These are phyloP conservation scores for Malassezia dermatis DNA, from an alignment of 1,284 basidiomycete genomes.

Conservation along the genomic window DNA sequence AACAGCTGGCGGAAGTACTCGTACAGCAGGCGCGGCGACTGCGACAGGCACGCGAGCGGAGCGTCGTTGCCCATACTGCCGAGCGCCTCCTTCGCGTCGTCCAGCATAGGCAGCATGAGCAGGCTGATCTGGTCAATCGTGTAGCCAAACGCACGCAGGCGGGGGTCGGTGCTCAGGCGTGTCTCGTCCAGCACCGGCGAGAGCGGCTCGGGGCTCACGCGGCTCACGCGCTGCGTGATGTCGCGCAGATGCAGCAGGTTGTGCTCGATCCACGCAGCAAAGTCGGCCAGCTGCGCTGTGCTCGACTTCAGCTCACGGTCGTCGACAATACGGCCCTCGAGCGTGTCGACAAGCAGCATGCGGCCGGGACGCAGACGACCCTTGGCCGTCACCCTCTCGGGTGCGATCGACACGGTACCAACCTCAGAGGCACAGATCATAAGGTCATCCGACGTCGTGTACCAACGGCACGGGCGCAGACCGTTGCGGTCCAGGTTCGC, in stretches of 20 bases:
- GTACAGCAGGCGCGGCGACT: slow-evolving; percentile 38
- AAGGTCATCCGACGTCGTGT: slow-evolving; percentile 45
- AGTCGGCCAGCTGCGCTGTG: slow-evolving; percentile 42
- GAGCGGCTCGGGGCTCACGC: slow-evolving; percentile 22
- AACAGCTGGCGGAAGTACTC: slow-evolving; percentile 47
- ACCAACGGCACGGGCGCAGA: slow-evolving; percentile 44
- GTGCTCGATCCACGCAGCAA: slow-evolving; percentile 45
- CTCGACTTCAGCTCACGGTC: slow-evolving; percentile 44
- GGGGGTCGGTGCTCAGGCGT: slow-evolving; percentile 37
- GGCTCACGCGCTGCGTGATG: slow-evolving; percentile 32
- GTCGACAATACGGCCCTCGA: slow-evolving; percentile 43
- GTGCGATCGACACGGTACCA: slow-evolving; percentile 41
- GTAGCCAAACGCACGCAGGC: slow-evolving; percentile 43
- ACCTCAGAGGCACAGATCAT: slow-evolving; percentile 47
- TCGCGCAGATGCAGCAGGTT: slow-evolving; percentile 36
- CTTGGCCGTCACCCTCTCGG: slow-evolving; percentile 37
- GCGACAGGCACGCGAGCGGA: slow-evolving; percentile 39
- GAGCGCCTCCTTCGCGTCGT: slow-evolving; percentile 41
- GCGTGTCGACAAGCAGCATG: slow-evolving; percentile 46
- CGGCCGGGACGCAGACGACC: slow-evolving; percentile 44
- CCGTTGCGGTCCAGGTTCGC: slow-evolving; percentile 47
- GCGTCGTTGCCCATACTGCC: slow-evolving; percentile 46
- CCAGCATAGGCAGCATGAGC: slow-evolving; percentile 43
- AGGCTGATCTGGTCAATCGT: slow-evolving; percentile 42
- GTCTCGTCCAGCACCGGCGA: slow-evolving; percentile 32